Percentiles rank a stretch among this genome's conserved stretches.
These are phyloP conservation scores for Pichia sp. DNA, from an alignment of 1,139 yeast species.

Conservation along the genomic window DNA sequence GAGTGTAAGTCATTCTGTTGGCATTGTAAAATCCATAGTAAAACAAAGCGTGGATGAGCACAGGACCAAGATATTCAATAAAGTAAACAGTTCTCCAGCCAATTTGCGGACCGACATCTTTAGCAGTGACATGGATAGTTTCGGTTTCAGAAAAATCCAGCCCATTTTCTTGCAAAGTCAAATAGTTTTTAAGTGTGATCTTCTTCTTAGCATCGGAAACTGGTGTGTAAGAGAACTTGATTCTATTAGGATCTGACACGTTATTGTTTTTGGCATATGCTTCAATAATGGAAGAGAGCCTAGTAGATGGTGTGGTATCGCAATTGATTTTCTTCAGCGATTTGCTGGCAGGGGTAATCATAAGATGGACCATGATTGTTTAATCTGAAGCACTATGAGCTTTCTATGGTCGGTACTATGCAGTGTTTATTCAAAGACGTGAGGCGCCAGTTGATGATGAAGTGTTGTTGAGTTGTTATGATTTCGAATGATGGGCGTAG, in stretches of 20 bases:
- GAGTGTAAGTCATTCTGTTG: conserved; percentile 41
- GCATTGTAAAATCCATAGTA: conserved; percentile 34
- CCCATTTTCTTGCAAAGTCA: conserved; percentile 29
- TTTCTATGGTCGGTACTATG: too few relatives aligned
- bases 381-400: too few relatives aligned
- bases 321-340: conserved; percentile 25
- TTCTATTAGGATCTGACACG: conserved; percentile 33
- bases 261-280: conserved; percentile 36
- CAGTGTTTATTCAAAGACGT: too few relatives aligned
- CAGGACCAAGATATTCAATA: conserved; percentile 85
- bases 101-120: conserved; percentile 90
- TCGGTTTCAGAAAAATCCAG: conserved; percentile 22
- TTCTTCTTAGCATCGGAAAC: conserved; percentile 21
- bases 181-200: conserved; percentile 28
- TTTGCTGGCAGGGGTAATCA: conserved; percentile 24
- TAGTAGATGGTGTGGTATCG: conserved; percentile 27
- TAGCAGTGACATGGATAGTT: conserved; percentile 42
- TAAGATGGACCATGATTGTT: conserved; percentile 20
- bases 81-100: conserved; percentile 85
- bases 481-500: too few relatives aligned
- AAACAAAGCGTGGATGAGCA: conserved; percentile 66
- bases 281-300: conserved; percentile 23
- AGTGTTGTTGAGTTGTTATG: too few relatives aligned
- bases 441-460: too few relatives aligned
- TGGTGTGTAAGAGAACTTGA: conserved; percentile 26